These are phyloP conservation scores for Penicillium paradoxum DNA, from an alignment of 495 filamentous ascomycete species.

Conservation along the genomic window DNA sequence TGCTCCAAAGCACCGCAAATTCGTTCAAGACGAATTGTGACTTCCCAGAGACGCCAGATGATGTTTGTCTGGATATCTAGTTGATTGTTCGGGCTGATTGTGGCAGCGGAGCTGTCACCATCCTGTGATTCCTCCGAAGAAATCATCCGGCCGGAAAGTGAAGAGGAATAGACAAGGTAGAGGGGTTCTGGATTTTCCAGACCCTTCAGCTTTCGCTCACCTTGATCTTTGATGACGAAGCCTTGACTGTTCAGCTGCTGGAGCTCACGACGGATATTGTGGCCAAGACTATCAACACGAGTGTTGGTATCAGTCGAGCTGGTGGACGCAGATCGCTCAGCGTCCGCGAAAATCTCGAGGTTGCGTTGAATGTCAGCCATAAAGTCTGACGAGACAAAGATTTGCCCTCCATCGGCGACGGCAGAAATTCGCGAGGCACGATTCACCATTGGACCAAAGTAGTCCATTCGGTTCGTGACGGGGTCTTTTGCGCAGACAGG, in stretches of 20 bases:
- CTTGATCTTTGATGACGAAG: slow-evolving; percentile 94
- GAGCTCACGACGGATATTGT: slow-evolving; percentile 80
- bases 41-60: slow-evolving; percentile 86
- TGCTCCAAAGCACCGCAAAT: slow-evolving; percentile 81
- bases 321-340: slow-evolving; percentile 61
- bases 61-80: slow-evolving; percentile 70
- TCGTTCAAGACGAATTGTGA: slow-evolving; percentile 85
- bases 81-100: slow-evolving; percentile 50
- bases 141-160: slow-evolving; percentile 73
- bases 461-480: slow-evolving; percentile 97
- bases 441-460: slow-evolving; percentile 99
- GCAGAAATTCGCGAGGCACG: slow-evolving; percentile 87
- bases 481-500: slow-evolving; percentile 94
- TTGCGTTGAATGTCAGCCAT: slow-evolving; percentile 92
- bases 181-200: slow-evolving; percentile 96
- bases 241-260: slow-evolving; percentile 84
- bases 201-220: slow-evolving; percentile 88
- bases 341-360: slow-evolving; percentile 77
- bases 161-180: slow-evolving; percentile 87
- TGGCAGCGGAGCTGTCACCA: slow-evolving; percentile 31
- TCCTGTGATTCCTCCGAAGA: slow-evolving; percentile 48
- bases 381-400: slow-evolving; percentile 93
- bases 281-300: slow-evolving; percentile 43
- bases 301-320: slow-evolving; percentile 71
- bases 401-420: slow-evolving; percentile 95